Evolutionary conservation across 768 basidiomycete species (phyloP), one percentile per base, ranked within the genome.

Genomic region (Thelephora aurantiotincta): DNA sequence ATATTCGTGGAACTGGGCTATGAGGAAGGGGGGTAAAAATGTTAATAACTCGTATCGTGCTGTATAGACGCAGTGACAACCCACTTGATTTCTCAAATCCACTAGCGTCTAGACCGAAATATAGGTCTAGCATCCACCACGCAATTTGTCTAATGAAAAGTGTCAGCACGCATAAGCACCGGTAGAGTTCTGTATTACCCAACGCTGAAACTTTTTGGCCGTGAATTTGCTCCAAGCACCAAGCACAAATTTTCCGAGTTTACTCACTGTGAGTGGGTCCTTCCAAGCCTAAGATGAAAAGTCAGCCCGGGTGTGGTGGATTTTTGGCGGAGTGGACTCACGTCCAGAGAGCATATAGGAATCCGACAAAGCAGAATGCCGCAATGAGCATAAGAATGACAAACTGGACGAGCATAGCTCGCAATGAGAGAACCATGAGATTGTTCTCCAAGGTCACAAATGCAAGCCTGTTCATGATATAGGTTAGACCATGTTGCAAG

Each of bases 91-190:
- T 70, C 53, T 87, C 77, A 56, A 98, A 96, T 3, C 93, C 93
- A 43, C 71, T 78, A 0, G 91, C 89, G 63, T 97, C 94, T 5
- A 98, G 72, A n/a, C 94, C 94, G 57, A 98, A 97, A 76, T 78
- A 89, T 9, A 92, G 62, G 58, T 93, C 87, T 19, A 93, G 71
- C 80, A 96, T 87, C 89, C 90, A 94, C 91, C 90, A 96, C 0
- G 82, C 79, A 47, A 93, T 88, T 23, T 76, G 72, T 19, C 75
- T 76, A 22, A 12, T 44, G 16, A 23, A 14, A n/a, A n/a, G 2
- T 33, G 33, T 33, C 45, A 30, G 36, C 9, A 44, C 4, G 16
- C n/a, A 13, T 12, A 35, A 6, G 6, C 20, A 33, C 5, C 11
- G 11, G 9, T 19, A 45, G 30, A 6, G 43, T 35, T 23, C 13